Evolutionary conservation across 495 filamentous ascomycete genomes (phyloP).

Genomic region (Annulohypoxylon nitens): DNA sequence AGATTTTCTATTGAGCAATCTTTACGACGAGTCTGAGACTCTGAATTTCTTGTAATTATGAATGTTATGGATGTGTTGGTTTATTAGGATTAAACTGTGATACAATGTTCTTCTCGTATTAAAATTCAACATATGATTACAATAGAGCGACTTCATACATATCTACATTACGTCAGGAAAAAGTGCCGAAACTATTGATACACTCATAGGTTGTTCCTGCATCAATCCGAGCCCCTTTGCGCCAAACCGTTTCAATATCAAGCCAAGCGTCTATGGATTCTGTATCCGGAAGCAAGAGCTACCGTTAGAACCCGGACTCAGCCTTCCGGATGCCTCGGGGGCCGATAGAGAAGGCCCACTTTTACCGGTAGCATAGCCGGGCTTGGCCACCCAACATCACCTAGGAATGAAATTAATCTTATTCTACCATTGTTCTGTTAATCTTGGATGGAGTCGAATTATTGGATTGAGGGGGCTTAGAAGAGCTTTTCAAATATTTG

Average conservation of each 20-base stretch:
- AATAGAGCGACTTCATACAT: not conserved
- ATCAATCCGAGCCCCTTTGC: not conserved
- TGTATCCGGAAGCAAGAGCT: not conserved
- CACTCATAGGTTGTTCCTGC: not conserved
- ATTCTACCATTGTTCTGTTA: not conserved
- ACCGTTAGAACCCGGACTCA: slow-evolving; percentile 8
- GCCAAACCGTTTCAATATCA: not conserved
- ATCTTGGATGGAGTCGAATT: not conserved
- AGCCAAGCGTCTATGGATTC: not conserved
- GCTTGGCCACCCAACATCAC: not conserved
- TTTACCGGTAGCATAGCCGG: slow-evolving; percentile 8
- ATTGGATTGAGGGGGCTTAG: not conserved
- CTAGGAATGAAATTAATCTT: not conserved
- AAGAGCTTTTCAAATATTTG: not conserved
- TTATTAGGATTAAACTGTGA: not conserved
- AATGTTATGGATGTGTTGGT: not conserved
- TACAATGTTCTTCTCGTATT: not conserved
- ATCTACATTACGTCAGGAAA: not conserved
- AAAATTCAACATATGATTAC: not conserved
- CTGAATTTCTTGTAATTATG: not conserved
- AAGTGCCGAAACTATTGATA: not conserved
- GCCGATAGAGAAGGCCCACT: not conserved
- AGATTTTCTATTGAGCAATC: not conserved
- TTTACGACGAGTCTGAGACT: not conserved
- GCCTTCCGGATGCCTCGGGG: slow-evolving; percentile 16